These are phyloP conservation scores for Orbilia quercus DNA, from an alignment of 2,329 filamentous ascomycete genomes.

Conservation along the genomic window DNA sequence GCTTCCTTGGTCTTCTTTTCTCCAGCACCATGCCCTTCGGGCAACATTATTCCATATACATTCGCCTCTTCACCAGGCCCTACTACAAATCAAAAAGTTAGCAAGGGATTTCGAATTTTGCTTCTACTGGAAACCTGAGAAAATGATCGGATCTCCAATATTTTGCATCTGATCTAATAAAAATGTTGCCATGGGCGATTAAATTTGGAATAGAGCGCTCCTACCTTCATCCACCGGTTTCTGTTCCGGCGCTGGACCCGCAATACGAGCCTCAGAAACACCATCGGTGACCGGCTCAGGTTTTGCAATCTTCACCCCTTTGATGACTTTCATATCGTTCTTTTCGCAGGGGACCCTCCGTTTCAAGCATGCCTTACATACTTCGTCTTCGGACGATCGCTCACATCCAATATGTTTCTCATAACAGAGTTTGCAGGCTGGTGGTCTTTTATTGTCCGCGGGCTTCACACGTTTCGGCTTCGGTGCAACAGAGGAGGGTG, in stretches of 20 bases:
- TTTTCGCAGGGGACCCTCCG: constrained; percentile 10
- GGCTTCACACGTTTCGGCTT: constrained; percentile 24
- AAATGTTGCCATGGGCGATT: no score
- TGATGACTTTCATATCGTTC: constrained; percentile 36
- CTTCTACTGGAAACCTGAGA: no score
- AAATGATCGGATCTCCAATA: no score
- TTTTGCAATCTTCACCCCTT: constrained; percentile 22
- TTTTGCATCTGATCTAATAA: no score
- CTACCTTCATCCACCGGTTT: constrained; percentile 3
- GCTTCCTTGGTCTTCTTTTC: not conserved
- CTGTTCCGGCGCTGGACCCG: not conserved
- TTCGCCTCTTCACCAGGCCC: no score
- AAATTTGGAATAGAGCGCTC: no score
- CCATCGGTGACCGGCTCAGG: not conserved
- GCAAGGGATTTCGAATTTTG: no score
- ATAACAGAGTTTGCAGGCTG: constrained; percentile 48
- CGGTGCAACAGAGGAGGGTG: not conserved
- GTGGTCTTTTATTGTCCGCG: constrained; percentile 14
- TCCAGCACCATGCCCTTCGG: no score
- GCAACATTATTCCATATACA: no score
- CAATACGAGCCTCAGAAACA: not conserved
- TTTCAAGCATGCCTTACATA: constrained; percentile 29
- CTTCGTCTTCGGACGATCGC: constrained; percentile 4
- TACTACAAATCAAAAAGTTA: no score
- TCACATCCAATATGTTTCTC: constrained; percentile 46